Base-by-base conservation (phyloP, 352 stramenopile species). In the Phytophthora megakarya region DNA sequence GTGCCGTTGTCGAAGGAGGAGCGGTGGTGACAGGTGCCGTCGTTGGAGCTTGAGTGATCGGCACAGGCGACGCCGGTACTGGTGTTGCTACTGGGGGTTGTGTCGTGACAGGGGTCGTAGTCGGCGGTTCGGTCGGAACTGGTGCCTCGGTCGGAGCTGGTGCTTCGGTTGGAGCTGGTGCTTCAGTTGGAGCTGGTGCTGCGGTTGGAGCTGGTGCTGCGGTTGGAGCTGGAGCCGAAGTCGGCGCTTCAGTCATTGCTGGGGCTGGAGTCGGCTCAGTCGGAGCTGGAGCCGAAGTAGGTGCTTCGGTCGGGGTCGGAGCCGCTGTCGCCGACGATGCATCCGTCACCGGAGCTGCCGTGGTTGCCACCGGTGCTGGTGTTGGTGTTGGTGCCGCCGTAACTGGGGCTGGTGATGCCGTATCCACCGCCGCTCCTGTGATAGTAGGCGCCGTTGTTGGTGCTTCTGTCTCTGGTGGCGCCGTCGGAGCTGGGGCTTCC, bases 241-340 rank as follows among this genome's bases (percentile, higher is more conserved):
- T n/a, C n/a, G n/a, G n/a, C 15, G n/a, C n/a, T n/a, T n/a, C n/a
- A 10, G 33, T 43, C 1, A n/a, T n/a, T n/a, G 46, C 40, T 28
- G 49, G 32, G 5, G 45, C 26, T 33, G 57, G 19, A 18, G 58
- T 56, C 22, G 70, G 39, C 3, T 70, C 37, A 21, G 68, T 56
- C 12, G 61, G 44, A 3, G 40, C 23, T 35, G 69, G 30, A 3
- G 61, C 56, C 19, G 46, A 46, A 9, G 40, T 30, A n/a, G 69
- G 52, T 4, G 23, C 43, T 23, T 67, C 25, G 2, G 39, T 59
- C 1, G 57, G 38, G 2, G 33, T 28, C 61, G 38, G 44, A 19
- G 65, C n/a, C 6, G 46, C 18, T 9, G 65, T 57, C n/a, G n/a
- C n/a, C n/a, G n/a, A n/a, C n/a, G n/a, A n/a, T n/a, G n/a, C n/a